phyloP scores from a whole-genome alignment of 2,329 filamentous ascomycete genomes.

The Westerdykella aurantiaca region DNA sequence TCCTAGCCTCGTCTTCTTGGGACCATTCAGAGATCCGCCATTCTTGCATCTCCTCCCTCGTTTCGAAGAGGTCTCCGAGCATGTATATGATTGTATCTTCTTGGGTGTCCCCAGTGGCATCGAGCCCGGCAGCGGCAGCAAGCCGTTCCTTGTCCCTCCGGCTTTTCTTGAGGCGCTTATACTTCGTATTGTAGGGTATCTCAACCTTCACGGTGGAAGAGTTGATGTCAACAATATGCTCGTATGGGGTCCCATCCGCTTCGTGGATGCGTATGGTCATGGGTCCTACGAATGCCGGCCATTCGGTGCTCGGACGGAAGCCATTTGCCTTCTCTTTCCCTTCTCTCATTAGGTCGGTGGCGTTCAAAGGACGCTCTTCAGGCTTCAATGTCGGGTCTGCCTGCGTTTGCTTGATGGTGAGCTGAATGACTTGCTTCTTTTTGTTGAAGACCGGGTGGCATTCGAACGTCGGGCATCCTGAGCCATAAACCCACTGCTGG shows the following conservation, averaged over 20 bases:
- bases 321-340: slow-evolving; percentile 71
- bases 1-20: slow-evolving; percentile 77
- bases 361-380: slow-evolving; percentile 48
- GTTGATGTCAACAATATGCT: slow-evolving; percentile 94
- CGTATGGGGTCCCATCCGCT: slow-evolving; percentile 94
- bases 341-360: slow-evolving; percentile 74
- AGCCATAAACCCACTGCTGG: slow-evolving; percentile 83
- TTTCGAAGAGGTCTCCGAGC: slow-evolving; percentile 82
- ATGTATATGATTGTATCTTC: slow-evolving; percentile 86
- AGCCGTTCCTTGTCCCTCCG: slow-evolving; percentile 74
- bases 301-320: slow-evolving; percentile 63
- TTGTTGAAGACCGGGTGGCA: slow-evolving; percentile 93
- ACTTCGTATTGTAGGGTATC: slow-evolving; percentile 98
- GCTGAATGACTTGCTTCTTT: slow-evolving; percentile 90
- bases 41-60: slow-evolving; percentile 69
- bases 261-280: slow-evolving; percentile 99
- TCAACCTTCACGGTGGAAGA: slow-evolving; percentile 81
- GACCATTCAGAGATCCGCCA: slow-evolving; percentile 90
- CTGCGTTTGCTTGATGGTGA: slow-evolving; percentile 68
- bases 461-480: slow-evolving; percentile 82
- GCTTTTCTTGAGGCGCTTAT: slow-evolving; percentile 91
- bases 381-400: slow-evolving; percentile 21
- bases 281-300: slow-evolving; percentile 83
- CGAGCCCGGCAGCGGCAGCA: slow-evolving; percentile 57
- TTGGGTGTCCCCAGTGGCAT: slow-evolving; percentile 56